phyloP scores from a whole-genome alignment of 306 rosid species.

The Prunus mume region DNA sequence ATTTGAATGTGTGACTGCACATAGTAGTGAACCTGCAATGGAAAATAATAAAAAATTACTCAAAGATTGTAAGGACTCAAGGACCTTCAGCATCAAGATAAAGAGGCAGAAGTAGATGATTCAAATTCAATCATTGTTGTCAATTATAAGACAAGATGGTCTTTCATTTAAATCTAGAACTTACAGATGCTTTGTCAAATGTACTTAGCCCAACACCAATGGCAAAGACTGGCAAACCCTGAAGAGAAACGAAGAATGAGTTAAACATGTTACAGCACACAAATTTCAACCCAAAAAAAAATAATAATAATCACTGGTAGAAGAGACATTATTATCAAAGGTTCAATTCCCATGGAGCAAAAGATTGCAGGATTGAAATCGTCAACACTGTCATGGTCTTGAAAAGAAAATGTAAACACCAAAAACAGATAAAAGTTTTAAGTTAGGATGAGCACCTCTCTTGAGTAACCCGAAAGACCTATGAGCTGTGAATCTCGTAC shows the following conservation, averaged over 20 bases:
- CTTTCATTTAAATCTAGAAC: constrained; percentile 27
- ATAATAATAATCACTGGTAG: not conserved
- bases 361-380: not conserved
- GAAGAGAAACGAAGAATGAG: constrained; percentile 20
- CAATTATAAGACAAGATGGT: not conserved
- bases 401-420: not conserved
- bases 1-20: constrained; percentile 99
- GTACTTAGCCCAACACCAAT: constrained; percentile 86
- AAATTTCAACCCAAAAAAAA: not conserved
- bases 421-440: constrained; percentile 11
- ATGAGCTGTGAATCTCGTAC: constrained; percentile 91
- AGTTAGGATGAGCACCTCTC: constrained; percentile 61
- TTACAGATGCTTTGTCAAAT: constrained; percentile 91
- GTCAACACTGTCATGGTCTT: not conserved
- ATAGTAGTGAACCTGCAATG: constrained; percentile 79
- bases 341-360: not conserved
- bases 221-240: constrained; percentile 94
- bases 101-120: not conserved
- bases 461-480: constrained; percentile 91
- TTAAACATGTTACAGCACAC: constrained; percentile 1
- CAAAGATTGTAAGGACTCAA: not conserved
- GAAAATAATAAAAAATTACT: constrained; percentile 1
- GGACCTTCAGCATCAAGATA: constrained; percentile 7
- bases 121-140: not conserved
- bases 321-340: not conserved